Evolutionary conservation across 192 early-diverging fungal species (phyloP), one percentile per base, ranked within the genome.

Genomic region (Podila horticola): DNA sequence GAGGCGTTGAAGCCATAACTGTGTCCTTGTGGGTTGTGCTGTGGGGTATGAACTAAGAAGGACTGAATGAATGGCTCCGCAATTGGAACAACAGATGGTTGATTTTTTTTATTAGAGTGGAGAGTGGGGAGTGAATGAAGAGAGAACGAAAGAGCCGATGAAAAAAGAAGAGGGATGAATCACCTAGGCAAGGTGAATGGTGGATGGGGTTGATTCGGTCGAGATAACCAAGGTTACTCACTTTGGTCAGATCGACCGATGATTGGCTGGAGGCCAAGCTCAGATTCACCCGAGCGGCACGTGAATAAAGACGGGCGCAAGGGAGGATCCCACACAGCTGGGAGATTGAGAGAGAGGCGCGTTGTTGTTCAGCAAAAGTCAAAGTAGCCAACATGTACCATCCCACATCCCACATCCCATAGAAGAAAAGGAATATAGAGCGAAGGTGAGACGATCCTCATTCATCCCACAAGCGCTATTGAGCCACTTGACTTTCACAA

Each of bases 361-460:
- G 41, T 45, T 45, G 41, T 45, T 45, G 12, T 12, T 4, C 33
- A 12, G 10, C 4, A 45, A 9, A 11, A 8, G 36, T 5, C 33
- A 7, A 3, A 12, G 11, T 45, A 45, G 41, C 41, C 41, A 45
- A 45, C 38, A 13, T 13, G 41, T 17, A 45, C 41, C 15, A 45
- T 17, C 41, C 41, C 41, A 45, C 15, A 45, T 17, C 41, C 41
- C 41, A 45, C 41, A 45, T 36, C 17, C 10, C 58, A 60, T 17
- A 45, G 15, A 45, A 45, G 1, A 45, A 45, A 45, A 13, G 15
- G 15, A 45, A 45, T 15, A 17, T 1, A 2, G 4, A 17, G 41
- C 15, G 0, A 45, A 45, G 15, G 15, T 45, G 12, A 36, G n/a
- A 41, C 9, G 17, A 74, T 74, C 73, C 73, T 68, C 66, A 74